Conservation (phyloP, 2,329 filamentous ascomycete genomes). For the Fusarium papillatum region DNA sequence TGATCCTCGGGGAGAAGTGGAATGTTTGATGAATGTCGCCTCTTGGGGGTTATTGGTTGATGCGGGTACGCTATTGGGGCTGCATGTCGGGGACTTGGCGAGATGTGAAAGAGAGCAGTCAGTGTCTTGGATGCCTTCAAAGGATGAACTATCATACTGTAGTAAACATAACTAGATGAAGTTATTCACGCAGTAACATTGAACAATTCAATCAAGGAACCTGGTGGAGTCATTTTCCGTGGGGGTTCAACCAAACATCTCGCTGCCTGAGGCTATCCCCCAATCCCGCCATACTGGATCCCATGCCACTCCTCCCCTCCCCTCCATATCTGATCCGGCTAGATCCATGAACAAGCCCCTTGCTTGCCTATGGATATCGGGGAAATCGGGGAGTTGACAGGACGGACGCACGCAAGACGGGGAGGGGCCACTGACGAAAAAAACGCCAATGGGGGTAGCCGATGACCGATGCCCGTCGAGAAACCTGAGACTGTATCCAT, state of each 20-base stretch:
- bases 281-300: background rate
- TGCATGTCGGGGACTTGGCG: slow-evolving; percentile 22
- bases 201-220: background rate
- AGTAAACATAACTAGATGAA: background rate
- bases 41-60: background rate
- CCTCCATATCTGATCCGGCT: background rate
- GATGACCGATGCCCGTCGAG: slow-evolving; percentile 32
- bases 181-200: background rate
- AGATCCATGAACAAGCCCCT: slow-evolving; percentile 5
- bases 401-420: slow-evolving; percentile 19
- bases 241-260: background rate
- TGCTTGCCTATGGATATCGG: slow-evolving; percentile 23
- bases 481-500: slow-evolving; percentile 10
- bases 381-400: slow-evolving; percentile 34
- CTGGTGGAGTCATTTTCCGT: background rate
- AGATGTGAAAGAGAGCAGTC: background rate
- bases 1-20: slow-evolving; percentile 1
- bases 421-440: background rate
- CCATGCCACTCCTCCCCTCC: background rate
- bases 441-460: slow-evolving; percentile 36
- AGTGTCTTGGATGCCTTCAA: background rate
- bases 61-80: background rate
- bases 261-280: background rate
- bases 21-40: background rate
- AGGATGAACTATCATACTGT: background rate